These are phyloP conservation scores for Amaranthus tricolor DNA, from an alignment of 179 eudicot species.

Conservation along the genomic window DNA sequence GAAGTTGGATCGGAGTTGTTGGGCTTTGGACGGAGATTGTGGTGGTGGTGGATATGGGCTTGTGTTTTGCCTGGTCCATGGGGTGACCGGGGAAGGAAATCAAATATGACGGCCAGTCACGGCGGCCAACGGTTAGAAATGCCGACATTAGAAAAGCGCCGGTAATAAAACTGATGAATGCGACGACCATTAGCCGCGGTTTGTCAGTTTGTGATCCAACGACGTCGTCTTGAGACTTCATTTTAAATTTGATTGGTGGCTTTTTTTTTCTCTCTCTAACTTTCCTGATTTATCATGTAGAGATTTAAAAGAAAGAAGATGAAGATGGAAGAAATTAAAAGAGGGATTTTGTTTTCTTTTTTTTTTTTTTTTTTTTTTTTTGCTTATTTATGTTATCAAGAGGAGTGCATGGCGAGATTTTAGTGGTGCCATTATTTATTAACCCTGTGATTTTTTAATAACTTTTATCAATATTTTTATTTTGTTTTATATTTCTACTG, in stretches of 20 bases:
- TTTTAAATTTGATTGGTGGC: neutral
- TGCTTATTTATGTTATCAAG: neutral
- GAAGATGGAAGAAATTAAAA: too few species aligned
- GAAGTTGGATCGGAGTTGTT: slow-evolving; percentile 27
- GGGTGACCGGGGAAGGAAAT: neutral
- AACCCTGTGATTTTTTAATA: too few species aligned
- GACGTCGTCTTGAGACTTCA: slow-evolving; percentile 6
- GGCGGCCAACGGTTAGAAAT: slow-evolving; percentile 13
- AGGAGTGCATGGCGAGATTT: too few species aligned
- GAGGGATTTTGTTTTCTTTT: neutral
- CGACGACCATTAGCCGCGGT: slow-evolving; percentile 9
- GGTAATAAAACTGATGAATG: slow-evolving; percentile 18
- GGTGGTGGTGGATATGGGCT: neutral
- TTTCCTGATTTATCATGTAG: neutral
- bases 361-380: neutral
- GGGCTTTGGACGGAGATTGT: neutral
- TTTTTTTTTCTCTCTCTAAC: neutral
- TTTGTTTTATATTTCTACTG: too few species aligned
- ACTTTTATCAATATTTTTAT: too few species aligned
- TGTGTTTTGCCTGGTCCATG: neutral
- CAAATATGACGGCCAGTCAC: slow-evolving; percentile 1
- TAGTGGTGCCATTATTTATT: too few species aligned
- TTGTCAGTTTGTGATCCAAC: slow-evolving; percentile 9
- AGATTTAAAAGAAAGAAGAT: neutral
- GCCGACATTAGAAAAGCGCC: slow-evolving; percentile 22